Evolutionary conservation across 2,329 filamentous ascomycete genomes (phyloP).

Genomic region (Sordariomycetes sp.): DNA sequence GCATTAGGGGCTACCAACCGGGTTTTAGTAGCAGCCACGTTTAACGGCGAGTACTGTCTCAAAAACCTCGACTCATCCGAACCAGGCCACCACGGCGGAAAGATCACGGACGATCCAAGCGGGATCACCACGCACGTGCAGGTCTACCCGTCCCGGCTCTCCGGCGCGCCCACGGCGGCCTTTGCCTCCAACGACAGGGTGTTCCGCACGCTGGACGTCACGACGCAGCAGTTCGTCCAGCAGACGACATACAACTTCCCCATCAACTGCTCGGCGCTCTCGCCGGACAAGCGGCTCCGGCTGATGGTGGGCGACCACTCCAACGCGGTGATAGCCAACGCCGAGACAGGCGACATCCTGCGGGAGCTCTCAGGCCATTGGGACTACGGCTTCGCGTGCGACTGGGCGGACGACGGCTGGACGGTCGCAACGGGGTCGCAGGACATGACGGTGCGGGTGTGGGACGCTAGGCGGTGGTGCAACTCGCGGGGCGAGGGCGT

Average conservation of each 20-base stretch:
- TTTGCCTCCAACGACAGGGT: conserved; percentile 53
- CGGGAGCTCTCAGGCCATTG: conserved; percentile 52
- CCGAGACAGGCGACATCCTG: conserved; percentile 50
- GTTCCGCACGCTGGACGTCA: conserved; percentile 48
- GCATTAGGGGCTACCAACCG: conserved; percentile 41
- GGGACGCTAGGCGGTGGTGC: conserved; percentile 64
- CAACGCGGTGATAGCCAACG: conserved; percentile 54
- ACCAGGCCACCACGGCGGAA: conserved; percentile 26
- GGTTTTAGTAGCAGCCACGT: conserved; percentile 48
- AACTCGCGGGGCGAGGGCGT: conserved; percentile 34
- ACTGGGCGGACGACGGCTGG: conserved; percentile 69
- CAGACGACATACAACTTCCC: conserved; percentile 44
- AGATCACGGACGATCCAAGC: conserved; percentile 34
- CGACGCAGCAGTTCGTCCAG: conserved; percentile 46
- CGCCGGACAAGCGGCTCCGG: conserved; percentile 60
- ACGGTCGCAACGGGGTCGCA: conserved; percentile 69
- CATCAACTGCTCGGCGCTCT: conserved; percentile 64
- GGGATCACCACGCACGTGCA: conserved; percentile 58
- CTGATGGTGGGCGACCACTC: conserved; percentile 61
- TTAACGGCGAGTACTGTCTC: conserved; percentile 44
- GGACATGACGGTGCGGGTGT: conserved; percentile 62
- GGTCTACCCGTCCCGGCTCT: conserved; percentile 41
- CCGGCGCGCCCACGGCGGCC: conserved; percentile 40
- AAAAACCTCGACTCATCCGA: conserved; percentile 31
- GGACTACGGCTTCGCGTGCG: conserved; percentile 67